A percentile compares a stretch with the other conserved stretches of the same genome.
These are phyloP conservation scores for Spencermartinsiella ligniputridi DNA, from an alignment of 1,139 yeast species.

Conservation along the genomic window DNA sequence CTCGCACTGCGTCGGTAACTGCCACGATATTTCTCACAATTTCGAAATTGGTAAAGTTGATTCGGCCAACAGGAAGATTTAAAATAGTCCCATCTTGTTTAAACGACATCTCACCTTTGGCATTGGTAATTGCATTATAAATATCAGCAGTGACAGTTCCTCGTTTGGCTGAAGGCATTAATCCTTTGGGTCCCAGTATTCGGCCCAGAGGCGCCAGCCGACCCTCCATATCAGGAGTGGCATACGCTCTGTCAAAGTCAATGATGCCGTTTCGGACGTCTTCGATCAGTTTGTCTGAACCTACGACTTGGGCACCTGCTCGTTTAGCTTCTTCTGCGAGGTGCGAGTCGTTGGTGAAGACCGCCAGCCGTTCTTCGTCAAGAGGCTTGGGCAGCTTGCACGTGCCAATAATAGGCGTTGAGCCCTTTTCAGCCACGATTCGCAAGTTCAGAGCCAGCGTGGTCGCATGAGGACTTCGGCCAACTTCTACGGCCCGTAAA, in stretches of 20 bases:
- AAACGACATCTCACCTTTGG: constrained; percentile 65
- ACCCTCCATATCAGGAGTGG: constrained; percentile 74
- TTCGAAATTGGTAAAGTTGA: constrained; percentile 74
- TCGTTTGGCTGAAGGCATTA: constrained; percentile 82
- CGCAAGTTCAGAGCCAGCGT: constrained; percentile 63
- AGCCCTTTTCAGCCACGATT: constrained; percentile 76
- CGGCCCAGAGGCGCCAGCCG: constrained; percentile 66
- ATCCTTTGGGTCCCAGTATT: constrained; percentile 79
- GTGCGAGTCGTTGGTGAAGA: constrained; percentile 58
- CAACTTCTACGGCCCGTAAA: constrained; percentile 86
- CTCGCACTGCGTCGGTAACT: constrained; percentile 61
- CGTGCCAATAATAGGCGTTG: constrained; percentile 69
- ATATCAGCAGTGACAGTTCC: constrained; percentile 82
- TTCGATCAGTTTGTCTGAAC: constrained; percentile 69
- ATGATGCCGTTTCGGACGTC: constrained; percentile 56
- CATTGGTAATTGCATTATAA: constrained; percentile 46
- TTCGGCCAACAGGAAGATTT: constrained; percentile 70
- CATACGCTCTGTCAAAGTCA: constrained; percentile 72
- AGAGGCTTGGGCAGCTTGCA: constrained; percentile 73
- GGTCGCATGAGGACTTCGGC: constrained; percentile 64
- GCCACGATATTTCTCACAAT: constrained; percentile 67
- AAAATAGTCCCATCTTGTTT: constrained; percentile 57
- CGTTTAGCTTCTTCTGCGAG: constrained; percentile 49
- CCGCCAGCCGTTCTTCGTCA: constrained; percentile 56
- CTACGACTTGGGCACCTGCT: constrained; percentile 59